These are phyloP conservation scores for Lipomyces chichibuensis DNA, from an alignment of 805 yeast genomes.

Conservation along the genomic window DNA sequence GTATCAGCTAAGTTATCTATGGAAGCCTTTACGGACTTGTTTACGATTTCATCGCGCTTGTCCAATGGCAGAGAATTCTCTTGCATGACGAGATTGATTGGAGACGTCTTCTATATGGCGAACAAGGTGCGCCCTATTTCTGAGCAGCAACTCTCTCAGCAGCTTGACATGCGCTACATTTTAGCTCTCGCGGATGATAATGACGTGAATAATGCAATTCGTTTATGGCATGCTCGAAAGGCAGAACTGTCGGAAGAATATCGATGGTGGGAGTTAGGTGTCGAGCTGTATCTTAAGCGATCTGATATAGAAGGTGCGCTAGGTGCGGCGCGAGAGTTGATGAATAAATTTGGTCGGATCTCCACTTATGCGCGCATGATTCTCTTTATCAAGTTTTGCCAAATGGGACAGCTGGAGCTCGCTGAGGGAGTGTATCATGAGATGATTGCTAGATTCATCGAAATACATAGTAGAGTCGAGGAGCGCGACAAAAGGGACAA, in stretches of 20 bases:
- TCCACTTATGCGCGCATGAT: constrained; percentile 6
- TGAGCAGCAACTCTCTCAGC: background rate
- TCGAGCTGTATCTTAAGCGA: constrained; percentile 10
- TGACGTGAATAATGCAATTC: constrained; percentile 11
- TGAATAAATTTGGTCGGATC: constrained; percentile 10
- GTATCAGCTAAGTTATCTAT: constrained; percentile 1
- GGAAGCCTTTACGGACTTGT: background rate
- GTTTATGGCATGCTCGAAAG: constrained; percentile 12
- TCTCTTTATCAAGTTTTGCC: constrained; percentile 17
- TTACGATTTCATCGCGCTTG: constrained; percentile 1
- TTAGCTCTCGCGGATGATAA: constrained; percentile 12
- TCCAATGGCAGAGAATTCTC: background rate
- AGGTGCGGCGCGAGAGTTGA: constrained; percentile 12
- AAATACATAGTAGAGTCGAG: background rate
- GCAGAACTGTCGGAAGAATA: background rate
- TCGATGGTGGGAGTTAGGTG: constrained; percentile 24
- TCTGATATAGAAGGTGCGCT: constrained; percentile 22
- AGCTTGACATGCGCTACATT: constrained; percentile 6
- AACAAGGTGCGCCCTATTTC: background rate
- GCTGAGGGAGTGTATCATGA: constrained; percentile 19
- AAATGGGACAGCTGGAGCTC: constrained; percentile 10
- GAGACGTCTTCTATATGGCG: constrained; percentile 17
- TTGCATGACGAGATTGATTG: constrained; percentile 5
- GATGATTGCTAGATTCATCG: constrained; percentile 10
- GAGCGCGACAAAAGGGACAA: background rate